A percentile compares a stretch with the other conserved stretches of the same genome.
Evolutionary conservation across 345 rosid genomes (phyloP).

Genomic region (Ailanthus altissimus): DNA sequence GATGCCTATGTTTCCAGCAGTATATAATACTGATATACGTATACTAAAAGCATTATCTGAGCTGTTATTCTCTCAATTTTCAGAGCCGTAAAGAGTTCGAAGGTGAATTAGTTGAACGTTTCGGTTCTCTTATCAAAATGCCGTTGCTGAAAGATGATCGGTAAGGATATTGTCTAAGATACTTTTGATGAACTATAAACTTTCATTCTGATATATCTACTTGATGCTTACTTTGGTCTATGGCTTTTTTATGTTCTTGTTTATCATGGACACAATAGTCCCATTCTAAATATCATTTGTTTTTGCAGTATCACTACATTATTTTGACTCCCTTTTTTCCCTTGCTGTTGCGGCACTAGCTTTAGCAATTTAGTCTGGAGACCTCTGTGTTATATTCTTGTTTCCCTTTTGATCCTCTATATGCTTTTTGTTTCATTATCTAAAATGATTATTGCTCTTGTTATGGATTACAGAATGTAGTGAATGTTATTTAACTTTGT

Average conservation of each 20-base stretch:
- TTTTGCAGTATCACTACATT: background rate
- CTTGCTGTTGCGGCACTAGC: background rate
- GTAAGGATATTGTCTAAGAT: conserved; percentile 35
- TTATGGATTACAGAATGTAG: background rate
- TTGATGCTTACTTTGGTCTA: background rate
- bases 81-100: conserved; percentile 87
- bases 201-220: background rate
- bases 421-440: background rate
- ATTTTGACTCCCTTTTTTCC: background rate
- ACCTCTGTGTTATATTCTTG: background rate
- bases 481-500: background rate
- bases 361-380: background rate
- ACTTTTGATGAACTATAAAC: background rate
- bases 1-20: conserved; percentile 13
- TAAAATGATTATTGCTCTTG: background rate
- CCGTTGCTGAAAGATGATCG: conserved; percentile 80
- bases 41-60: conserved; percentile 9
- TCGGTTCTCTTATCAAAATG: conserved; percentile 87
- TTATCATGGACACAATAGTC: background rate
- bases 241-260: background rate
- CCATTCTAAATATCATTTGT: background rate
- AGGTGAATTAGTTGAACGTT: conserved; percentile 82
- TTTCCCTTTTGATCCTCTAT: background rate
- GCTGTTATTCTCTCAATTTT: conserved; percentile 18
- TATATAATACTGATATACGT: conserved; percentile 17